Base-by-base conservation (phyloP, 2,329 filamentous ascomycete species). In the Aspergillus neoniger region DNA sequence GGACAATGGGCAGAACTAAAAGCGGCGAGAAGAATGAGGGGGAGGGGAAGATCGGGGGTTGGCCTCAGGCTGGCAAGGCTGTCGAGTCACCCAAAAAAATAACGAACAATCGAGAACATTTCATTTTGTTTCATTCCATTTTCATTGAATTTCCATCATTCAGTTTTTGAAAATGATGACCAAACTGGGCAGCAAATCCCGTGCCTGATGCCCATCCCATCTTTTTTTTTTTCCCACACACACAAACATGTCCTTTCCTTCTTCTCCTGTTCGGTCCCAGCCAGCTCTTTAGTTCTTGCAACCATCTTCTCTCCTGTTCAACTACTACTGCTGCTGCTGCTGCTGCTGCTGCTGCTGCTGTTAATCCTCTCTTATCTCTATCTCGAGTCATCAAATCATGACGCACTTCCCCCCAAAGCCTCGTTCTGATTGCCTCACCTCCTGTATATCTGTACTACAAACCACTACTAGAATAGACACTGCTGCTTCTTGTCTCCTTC, bases 361-460 rank as follows among this genome's bases (percentile, higher is more conserved):
- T 43, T 53, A 50, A 59, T 47, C 52, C 17, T 44, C 49, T 50
- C 61, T 59, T 61, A 61, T 64, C 28, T 30, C 28, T 12, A 30
- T 30, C 61, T 58, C 60, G 57, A 52, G 63, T 57, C 17, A 19
- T 44, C 69, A 65, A 74, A 74, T 64, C 65, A 75, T 75, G 73
- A 75, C 72, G 73, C 71, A 70, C 66, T 69, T 68, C 67, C 61
- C 69, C 57, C 68, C 66, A 57, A 65, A 59, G 53, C 67, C 62
- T 59, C 66, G 64, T 55, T 67, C 63, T 61, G 63, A 64, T 66
- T 36, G 32, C 32, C 59, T 55, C 50, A 54, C 57, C 65, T 62
- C 63, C 63, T 69, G 71, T 65, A 67, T 67, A 68, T 69, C 67
- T 55, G 63, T 58, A 43, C 60, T 58, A 25, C 61, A 36, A 25